Base-by-base conservation (phyloP, 805 yeast species). In the Sungouiozyma ichnusensis region DNA sequence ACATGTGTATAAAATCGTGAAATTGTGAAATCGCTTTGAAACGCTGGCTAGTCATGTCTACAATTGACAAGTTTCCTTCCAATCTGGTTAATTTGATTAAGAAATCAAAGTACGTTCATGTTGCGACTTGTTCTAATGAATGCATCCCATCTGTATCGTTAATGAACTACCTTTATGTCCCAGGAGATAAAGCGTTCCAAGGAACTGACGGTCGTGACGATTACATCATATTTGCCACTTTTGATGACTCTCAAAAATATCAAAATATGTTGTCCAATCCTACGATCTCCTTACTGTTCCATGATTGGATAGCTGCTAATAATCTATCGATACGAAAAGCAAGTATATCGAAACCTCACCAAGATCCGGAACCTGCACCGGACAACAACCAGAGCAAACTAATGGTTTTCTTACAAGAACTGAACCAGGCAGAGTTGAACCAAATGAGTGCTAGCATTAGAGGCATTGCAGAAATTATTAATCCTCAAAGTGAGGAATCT, bases 121-220 rank as follows among this genome's bases (percentile, higher is more conserved):
- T 88, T 36, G 96, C 88, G 3, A 90, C 97, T 2, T 74, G 86
- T 47, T 65, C 67, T 38, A 56, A 60, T 9, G 71, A 82, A 36
- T 69, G 78, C 52, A 61, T 74, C 33, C 97, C 97, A 4, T 92
- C 88, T 48, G 94, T 86, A 5, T 74, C 92, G 16, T 69, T 90
- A 47, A 90, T 88, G 97, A 88, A 85, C 64, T 90, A 84, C 62
- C 77, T 88, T 3, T 84, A 78, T 57, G 62, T 80, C 18, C 65
- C 68, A 4, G 57, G 69, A 5, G 54, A 58, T 15, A 62, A 66
- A 19, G 54, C 66, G 0, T 69, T 49, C 48, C 32, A 42, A 0
- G 44, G 45, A 34, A 37, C 59, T 14, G 56, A 60, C 36, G 51
- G 58, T 16, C 63, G 60, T n/a, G 68, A 68, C 33, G 71, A 76